Conservation (phyloP, 1,284 basidiomycete species). For the Ustilago esculenta region DNA sequence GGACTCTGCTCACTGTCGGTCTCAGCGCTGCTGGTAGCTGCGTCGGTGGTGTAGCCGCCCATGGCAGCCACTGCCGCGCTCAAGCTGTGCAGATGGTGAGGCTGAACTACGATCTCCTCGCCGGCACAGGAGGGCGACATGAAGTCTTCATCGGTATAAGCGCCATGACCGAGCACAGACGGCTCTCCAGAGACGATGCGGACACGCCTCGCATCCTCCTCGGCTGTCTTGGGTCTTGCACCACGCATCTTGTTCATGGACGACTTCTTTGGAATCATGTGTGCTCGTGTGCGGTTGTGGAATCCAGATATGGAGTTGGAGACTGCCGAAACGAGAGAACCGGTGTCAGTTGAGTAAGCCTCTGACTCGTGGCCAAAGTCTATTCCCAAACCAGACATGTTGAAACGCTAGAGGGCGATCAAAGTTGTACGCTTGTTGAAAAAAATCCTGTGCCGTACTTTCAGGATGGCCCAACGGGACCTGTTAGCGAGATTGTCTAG, state of each 20-base stretch:
- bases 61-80: conserved; percentile 46
- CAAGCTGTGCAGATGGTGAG: conserved; percentile 36
- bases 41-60: conserved; percentile 29
- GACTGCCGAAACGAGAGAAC: conserved; percentile 11
- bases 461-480: background rate
- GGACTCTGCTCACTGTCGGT: conserved; percentile 38
- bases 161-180: conserved; percentile 40
- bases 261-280: conserved; percentile 41
- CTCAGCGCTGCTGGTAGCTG: conserved; percentile 30
- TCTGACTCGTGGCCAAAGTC: conserved; percentile 54
- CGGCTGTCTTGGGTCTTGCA: conserved; percentile 30
- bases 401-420: background rate
- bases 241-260: conserved; percentile 40
- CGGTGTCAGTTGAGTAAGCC: conserved; percentile 25
- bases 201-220: conserved; percentile 43
- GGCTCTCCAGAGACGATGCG: conserved; percentile 58
- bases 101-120: conserved; percentile 28
- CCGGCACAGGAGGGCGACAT: conserved; percentile 22
- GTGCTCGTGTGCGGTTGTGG: conserved; percentile 31
- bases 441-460: background rate
- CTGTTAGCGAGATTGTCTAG: too few species aligned
- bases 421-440: background rate
- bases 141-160: conserved; percentile 45
- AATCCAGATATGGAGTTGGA: conserved; percentile 28
- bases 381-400: conserved; percentile 62